These are phyloP conservation scores for Colletotrichum coccodes DNA, from an alignment of 2,329 filamentous ascomycete species.

Conservation along the genomic window DNA sequence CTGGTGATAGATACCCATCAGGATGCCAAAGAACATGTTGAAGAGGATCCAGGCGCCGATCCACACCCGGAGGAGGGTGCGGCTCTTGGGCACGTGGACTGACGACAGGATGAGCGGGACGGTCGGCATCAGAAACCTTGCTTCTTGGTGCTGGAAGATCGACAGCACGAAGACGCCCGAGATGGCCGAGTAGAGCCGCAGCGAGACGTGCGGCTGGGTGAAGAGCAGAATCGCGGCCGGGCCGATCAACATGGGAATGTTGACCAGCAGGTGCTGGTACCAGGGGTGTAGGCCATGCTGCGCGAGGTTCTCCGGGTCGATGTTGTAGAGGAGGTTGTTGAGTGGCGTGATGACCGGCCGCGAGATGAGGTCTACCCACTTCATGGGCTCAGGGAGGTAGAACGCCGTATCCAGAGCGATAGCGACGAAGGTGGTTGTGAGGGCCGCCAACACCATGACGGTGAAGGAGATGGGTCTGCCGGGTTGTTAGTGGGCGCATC, in stretches of 20 bases:
- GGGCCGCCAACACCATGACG: constrained; percentile 71
- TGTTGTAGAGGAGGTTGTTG: constrained; percentile 83
- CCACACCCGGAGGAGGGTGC: constrained; percentile 63
- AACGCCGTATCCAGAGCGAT: constrained; percentile 88
- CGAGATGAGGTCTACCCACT: constrained; percentile 70
- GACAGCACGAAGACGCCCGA: constrained; percentile 78
- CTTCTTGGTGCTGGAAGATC: constrained; percentile 82
- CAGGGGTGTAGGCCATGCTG: constrained; percentile 81
- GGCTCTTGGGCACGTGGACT: constrained; percentile 70
- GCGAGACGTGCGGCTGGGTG: constrained; percentile 63
- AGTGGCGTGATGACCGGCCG: constrained; percentile 79
- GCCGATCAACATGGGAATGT: constrained; percentile 77
- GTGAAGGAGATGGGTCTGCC: constrained; percentile 68
- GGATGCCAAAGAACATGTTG: constrained; percentile 72
- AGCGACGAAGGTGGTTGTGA: constrained; percentile 76
- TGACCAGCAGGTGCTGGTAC: constrained; percentile 80
- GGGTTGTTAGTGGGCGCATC: constrained; percentile 11
- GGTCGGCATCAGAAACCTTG: constrained; percentile 80
- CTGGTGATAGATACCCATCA: constrained; percentile 88
- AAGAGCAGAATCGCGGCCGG: constrained; percentile 73
- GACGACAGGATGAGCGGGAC: constrained; percentile 83
- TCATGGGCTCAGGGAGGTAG: constrained; percentile 73
- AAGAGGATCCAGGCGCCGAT: constrained; percentile 73
- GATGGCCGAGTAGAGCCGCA: constrained; percentile 77
- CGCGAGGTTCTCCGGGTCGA: constrained; percentile 74